Evolutionary conservation across 2,329 filamentous ascomycete species (phyloP), one percentile per base, ranked within the genome.

Genomic region (Pseudocercospora crystallina): DNA sequence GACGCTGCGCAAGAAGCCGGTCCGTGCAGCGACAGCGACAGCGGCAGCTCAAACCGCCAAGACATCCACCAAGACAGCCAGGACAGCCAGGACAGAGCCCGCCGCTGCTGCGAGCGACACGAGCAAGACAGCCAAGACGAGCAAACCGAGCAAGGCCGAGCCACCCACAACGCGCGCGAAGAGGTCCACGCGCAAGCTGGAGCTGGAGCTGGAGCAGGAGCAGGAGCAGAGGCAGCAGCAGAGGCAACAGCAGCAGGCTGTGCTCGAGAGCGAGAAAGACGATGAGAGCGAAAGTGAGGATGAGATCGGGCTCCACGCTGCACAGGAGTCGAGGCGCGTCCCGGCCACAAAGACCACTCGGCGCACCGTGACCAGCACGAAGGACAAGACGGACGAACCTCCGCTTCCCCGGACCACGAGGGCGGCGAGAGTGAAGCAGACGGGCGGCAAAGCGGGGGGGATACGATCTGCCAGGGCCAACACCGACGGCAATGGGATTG

Each of bases 1-100:
- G 17, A 51, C 60, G 8, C 51, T 69, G 29, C 57, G 60, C 34
- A 69, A 70, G 59, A 69, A 68, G 52, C 64, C 68, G 11, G 60
- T 68, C 10, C 66, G 68, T 34, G 61, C 59, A 33, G 62, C 60
- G 8, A 61, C 66, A 3, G 43, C 60, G 11, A 30, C 56, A 14
- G 43, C 50, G 15, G 43, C 49, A 15, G 29, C 49, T 10, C 26
- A 40, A 17, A 49, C 49, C 13, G 12, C 49, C 32, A 58, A 56
- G n/a, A n/a, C n/a, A n/a, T n/a, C n/a, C n/a, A n/a, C n/a, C 7
- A 26, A 26, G 7, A 7, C 20, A 3, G 7, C 20, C 20, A 26
- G 7, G 20, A 26, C 20, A 7, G 20, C 20, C 20, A 26, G 20
- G 20, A 26, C 20, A 26, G 20, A 26, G 20, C 20, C 7, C 4